Percentiles rank a stretch among this genome's conserved stretches.
phyloP scores from a whole-genome alignment of 257 asterid genomes.

The Ocimum tenuiflorum region DNA sequence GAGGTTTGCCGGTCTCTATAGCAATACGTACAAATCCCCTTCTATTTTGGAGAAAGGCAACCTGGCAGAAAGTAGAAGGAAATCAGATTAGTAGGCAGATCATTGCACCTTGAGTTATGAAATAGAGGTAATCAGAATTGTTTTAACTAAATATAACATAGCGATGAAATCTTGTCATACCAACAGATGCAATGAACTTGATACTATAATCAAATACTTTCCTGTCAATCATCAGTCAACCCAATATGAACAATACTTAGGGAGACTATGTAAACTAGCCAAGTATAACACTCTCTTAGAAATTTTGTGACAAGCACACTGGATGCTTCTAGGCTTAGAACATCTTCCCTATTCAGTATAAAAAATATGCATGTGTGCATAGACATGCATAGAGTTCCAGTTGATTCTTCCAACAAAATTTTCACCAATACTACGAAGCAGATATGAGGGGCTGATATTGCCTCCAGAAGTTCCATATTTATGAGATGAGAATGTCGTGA shows the following conservation, averaged over 20 bases:
- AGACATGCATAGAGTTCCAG: not conserved
- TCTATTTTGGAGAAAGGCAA: conserved; percentile 59
- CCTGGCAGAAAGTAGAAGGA: conserved; percentile 30
- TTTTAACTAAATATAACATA: not conserved
- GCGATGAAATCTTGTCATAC: not conserved
- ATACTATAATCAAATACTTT: not conserved
- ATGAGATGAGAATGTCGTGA: not conserved
- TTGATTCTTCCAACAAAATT: not conserved
- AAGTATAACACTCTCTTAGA: no score
- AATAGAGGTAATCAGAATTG: not conserved
- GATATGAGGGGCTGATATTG: not conserved
- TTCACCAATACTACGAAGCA: not conserved
- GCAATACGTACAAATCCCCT: conserved; percentile 89
- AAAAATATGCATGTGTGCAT: no score
- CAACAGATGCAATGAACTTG: not conserved
- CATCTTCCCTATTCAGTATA: not conserved
- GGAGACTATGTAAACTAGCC: not conserved
- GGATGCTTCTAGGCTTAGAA: not conserved
- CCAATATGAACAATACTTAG: not conserved
- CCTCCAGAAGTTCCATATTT: not conserved
- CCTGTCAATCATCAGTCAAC: not conserved
- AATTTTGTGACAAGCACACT: not conserved
- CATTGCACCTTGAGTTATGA: not conserved
- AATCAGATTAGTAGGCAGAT: conserved; percentile 5
- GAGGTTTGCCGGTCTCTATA: conserved; percentile 78